Evolutionary conservation across 352 stramenopile species (phyloP), one percentile per base, ranked within the genome.

Genomic region (Pythium diclinum): DNA sequence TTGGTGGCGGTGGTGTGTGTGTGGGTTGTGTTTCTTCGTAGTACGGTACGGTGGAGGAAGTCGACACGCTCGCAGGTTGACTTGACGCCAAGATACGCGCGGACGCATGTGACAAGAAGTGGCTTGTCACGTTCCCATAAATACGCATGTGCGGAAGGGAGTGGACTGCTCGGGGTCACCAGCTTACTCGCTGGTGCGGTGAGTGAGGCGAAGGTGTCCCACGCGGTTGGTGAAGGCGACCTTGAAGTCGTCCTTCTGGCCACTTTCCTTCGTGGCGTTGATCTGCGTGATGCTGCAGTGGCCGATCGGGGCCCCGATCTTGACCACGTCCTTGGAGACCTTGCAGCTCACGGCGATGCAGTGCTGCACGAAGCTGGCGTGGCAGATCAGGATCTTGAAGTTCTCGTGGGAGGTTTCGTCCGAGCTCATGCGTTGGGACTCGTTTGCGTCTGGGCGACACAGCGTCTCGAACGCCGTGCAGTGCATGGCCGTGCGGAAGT

Each of bases 221-320:
- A 92, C 78, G 36, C 79, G 80, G 62, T 92, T 92, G 28, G 77
- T 74, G 56, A 75, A 90, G 46, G 69, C 73, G 19, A 78, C 75
- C 19, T 71, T 56, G 73, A 88, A 78, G 7, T 76, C 66, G 51
- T 90, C 82, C 19, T 36, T 4, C n/a, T 66, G 38, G 36, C 64
- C 60, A 33, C 71, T 3, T 72, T 72, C 36, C 25, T 76, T 69
- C 38, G 63, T 73, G 5, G 91, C 54, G 42, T 91, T 76, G 34
- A 92, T 85, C 59, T 88, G 77, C 16, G 80, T 89, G 61, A 92
- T 65, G 59, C 82, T 90, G 74, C 84, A 91, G 63, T 92, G 84
- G 19, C 65, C 72, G 36, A 92, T 91, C 0, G 84, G 82, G 8
- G 82, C 82, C 14, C 84, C 84, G 28, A 92, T 74, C 65, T 89